These are phyloP conservation scores for Aspergillus versicolor DNA, from an alignment of 2,329 filamentous ascomycete species.

Conservation along the genomic window DNA sequence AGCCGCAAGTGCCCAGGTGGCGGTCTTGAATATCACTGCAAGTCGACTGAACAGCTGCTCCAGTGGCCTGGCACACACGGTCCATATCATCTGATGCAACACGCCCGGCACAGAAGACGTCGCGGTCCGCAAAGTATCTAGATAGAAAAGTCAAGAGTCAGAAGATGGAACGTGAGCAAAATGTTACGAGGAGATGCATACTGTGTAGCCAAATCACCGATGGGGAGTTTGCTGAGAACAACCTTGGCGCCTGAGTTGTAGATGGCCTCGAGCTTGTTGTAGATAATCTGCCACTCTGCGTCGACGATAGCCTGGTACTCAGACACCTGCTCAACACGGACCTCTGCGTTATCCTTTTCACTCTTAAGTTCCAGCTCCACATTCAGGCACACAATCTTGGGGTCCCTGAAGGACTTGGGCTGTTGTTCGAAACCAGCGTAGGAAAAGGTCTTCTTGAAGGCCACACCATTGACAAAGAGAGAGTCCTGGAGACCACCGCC, in stretches of 20 bases:
- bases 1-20: conserved; percentile 86
- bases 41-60: conserved; percentile 88
- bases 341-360: conserved; percentile 98
- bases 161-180: background rate
- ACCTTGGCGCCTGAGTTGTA: conserved; percentile 96
- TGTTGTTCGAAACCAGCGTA: conserved; percentile 99
- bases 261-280: conserved; percentile 95
- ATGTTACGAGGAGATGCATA: conserved; percentile 32
- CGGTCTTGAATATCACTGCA: conserved; percentile 90
- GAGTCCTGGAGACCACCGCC: conserved; percentile 95
- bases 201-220: conserved; percentile 95
- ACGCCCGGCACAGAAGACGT: conserved; percentile 96
- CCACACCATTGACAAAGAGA: conserved; percentile 94
- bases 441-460: conserved; percentile 99
- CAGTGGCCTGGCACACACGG: conserved; percentile 91
- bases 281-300: conserved; percentile 99
- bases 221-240: conserved; percentile 93
- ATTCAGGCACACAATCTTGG: conserved; percentile 95
- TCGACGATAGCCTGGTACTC: conserved; percentile 99
- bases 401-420: conserved; percentile 90
- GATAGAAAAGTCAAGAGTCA: conserved; percentile 1
- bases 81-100: conserved; percentile 92
- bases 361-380: conserved; percentile 98
- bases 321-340: conserved; percentile 95
- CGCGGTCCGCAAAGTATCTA: conserved; percentile 88